phyloP scores from a whole-genome alignment of 2,329 filamentous ascomycete species.

The Xylaria sp. region DNA sequence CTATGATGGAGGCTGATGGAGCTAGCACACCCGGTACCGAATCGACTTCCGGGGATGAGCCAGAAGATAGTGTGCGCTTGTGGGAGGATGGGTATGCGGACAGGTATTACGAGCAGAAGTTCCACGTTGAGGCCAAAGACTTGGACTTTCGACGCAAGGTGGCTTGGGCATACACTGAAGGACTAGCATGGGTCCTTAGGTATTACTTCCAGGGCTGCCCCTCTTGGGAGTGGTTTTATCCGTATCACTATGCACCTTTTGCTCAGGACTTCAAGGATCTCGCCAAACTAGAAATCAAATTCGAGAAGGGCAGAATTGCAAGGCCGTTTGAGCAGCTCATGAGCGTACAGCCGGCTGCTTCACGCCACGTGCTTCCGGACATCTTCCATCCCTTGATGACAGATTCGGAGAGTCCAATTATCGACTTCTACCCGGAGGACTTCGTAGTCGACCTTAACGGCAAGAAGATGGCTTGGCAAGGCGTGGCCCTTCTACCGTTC shows the following conservation, averaged over 20 bases:
- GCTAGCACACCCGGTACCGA: slow-evolving; percentile 65
- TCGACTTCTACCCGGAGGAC: slow-evolving; percentile 96
- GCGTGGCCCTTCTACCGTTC: slow-evolving; percentile 89
- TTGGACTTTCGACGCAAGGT: slow-evolving; percentile 87
- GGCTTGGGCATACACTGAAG: slow-evolving; percentile 89
- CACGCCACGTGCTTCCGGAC: slow-evolving; percentile 86
- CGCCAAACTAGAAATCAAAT: slow-evolving; percentile 76
- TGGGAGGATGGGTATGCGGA: slow-evolving; percentile 97
- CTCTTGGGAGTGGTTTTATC: slow-evolving; percentile 99
- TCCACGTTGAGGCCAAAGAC: slow-evolving; percentile 80
- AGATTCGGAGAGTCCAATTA: slow-evolving; percentile 84
- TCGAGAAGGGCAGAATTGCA: slow-evolving; percentile 84
- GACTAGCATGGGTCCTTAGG: slow-evolving; percentile 89
- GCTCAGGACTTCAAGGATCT: slow-evolving; percentile 92
- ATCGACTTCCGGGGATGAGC: slow-evolving; percentile 62
- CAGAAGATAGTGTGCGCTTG: slow-evolving; percentile 81
- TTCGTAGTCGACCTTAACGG: slow-evolving; percentile 94
- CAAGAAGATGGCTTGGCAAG: slow-evolving; percentile 99
- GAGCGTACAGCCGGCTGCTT: slow-evolving; percentile 94
- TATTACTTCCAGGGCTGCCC: slow-evolving; percentile 99
- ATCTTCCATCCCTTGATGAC: slow-evolving; percentile 93
- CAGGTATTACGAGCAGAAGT: slow-evolving; percentile 97
- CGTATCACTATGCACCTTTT: slow-evolving; percentile 97
- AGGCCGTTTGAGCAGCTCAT: slow-evolving; percentile 96
- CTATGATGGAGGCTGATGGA: slow-evolving; percentile 63